Base-by-base conservation (phyloP, 106 monocot genomes). In the Gastrodia elata region DNA sequence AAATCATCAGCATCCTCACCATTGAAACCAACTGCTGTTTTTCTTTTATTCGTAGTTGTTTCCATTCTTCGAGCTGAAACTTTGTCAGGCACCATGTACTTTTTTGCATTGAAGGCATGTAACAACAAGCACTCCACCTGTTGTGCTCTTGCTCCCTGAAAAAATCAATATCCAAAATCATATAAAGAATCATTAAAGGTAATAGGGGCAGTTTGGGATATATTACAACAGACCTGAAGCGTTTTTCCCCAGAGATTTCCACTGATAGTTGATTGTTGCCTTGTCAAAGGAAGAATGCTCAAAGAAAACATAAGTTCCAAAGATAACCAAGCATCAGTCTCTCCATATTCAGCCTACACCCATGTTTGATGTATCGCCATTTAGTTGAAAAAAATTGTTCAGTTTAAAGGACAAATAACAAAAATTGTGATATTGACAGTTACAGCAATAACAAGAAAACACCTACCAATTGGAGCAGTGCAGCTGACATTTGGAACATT, bases 241-340 rank as follows among this genome's bases (percentile, higher is more conserved):
- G 90, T 97, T 88, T 93, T 97, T 24, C 88, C 88, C 97, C 97
- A 97, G 40, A 93, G 85, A 52, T 97, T 97, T 16, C 97, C 97
- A 73, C 97, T 90, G 56, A 97, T 97, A 73, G 90, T 97, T 46
- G 97, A 93, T 65, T 93, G 71, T 64, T 97, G 92, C 27, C 92
- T 76, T 33, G 97, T 97, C 20, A 97, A 82, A 9, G 97, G 97
- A 43, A 97, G 86, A 80, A 92, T 76, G 68, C 97, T 97, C 71
- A 97, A 69, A 86, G 90, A 90, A 78, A 92, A 97, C 97, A 93
- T 93, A 57, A 97, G 78, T 71, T 88, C 90, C 79, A 97, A 75
- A 73, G 97, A 93, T 28, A 97, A 76, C 90, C 87, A 86, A 55
- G 97, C 97, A 93, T 97, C 97, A 67, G 86, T 88, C 71, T 90